Conservation (phyloP, 176 grass and related monocot species). For the Ampelocalamus luodianensis region DNA sequence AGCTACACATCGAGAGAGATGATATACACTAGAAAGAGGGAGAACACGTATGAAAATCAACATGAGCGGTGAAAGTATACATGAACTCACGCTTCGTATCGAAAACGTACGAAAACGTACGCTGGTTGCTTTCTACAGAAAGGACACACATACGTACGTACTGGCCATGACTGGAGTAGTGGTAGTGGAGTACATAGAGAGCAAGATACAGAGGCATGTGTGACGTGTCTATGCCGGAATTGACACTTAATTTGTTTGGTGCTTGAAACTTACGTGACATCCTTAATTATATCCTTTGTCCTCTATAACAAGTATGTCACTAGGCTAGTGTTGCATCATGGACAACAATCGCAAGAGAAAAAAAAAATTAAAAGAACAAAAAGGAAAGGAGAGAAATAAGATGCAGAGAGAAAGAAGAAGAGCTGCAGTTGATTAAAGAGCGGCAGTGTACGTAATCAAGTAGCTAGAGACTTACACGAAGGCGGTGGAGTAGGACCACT, state of each 20-base stretch:
- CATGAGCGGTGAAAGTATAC: neutral
- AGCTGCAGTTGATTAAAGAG: neutral
- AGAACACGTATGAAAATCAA: neutral
- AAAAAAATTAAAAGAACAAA: fast-evolving
- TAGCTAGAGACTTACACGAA: conserved; percentile 61
- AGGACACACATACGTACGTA: conserved; percentile 4
- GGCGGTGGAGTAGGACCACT: conserved; percentile 67
- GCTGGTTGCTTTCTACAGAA: neutral
- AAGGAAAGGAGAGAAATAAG: neutral
- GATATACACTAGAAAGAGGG: neutral
- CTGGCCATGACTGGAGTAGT: neutral
- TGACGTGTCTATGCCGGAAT: neutral
- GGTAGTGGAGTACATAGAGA: neutral
- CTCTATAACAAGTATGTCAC: neutral
- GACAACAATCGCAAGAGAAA: neutral
- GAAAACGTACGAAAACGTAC: neutral
- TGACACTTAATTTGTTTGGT: no score
- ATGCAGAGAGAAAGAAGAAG: neutral
- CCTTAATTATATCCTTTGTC: neutral
- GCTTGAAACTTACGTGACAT: neutral
- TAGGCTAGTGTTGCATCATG: neutral
- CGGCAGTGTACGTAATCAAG: no score
- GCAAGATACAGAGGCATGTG: neutral
- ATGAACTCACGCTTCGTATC: neutral
- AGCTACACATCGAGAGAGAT: neutral